A percentile compares a stretch with the other conserved stretches of the same genome.
Evolutionary conservation across 1,284 basidiomycete species (phyloP).

Genomic region (Golubevia pallescens): DNA sequence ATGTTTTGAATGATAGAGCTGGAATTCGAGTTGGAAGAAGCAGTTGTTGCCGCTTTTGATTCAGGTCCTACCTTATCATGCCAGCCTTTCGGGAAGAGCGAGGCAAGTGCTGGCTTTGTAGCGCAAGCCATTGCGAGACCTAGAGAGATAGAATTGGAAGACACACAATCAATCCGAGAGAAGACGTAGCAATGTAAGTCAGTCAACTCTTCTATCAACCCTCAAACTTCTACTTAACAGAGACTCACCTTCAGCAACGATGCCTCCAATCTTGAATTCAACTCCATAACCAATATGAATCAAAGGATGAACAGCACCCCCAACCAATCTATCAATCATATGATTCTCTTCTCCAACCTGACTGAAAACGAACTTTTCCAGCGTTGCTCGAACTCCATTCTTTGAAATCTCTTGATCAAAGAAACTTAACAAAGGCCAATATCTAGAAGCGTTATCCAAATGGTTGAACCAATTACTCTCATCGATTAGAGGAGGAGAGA

Average conservation of each 20-base stretch:
- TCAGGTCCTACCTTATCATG: neutral
- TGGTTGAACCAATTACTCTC: constrained; percentile 24
- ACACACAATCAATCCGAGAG: no score
- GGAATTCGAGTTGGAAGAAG: neutral
- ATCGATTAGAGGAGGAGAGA: constrained; percentile 4
- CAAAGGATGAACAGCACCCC: constrained; percentile 58
- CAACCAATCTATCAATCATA: constrained; percentile 27
- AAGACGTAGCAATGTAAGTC: no score
- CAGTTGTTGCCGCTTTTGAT: neutral
- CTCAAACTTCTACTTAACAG: neutral
- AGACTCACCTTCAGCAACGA: constrained; percentile 50
- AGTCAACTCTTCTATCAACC: neutral
- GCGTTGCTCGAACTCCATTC: constrained; percentile 1
- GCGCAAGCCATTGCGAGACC: constrained; percentile 27
- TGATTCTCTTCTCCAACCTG: constrained; percentile 4
- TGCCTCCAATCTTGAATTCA: constrained; percentile 39
- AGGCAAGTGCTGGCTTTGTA: constrained; percentile 9
- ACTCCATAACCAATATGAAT: constrained; percentile 63
- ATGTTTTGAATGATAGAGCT: neutral
- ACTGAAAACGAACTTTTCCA: constrained; percentile 27
- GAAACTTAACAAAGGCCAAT: constrained; percentile 37
- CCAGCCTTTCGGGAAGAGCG: constrained; percentile 22
- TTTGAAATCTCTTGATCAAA: constrained; percentile 16
- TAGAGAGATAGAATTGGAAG: neutral
- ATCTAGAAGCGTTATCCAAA: constrained; percentile 19